phyloP scores from a whole-genome alignment of 192 early-diverging fungal species.

The Cladochytrium replicatum region DNA sequence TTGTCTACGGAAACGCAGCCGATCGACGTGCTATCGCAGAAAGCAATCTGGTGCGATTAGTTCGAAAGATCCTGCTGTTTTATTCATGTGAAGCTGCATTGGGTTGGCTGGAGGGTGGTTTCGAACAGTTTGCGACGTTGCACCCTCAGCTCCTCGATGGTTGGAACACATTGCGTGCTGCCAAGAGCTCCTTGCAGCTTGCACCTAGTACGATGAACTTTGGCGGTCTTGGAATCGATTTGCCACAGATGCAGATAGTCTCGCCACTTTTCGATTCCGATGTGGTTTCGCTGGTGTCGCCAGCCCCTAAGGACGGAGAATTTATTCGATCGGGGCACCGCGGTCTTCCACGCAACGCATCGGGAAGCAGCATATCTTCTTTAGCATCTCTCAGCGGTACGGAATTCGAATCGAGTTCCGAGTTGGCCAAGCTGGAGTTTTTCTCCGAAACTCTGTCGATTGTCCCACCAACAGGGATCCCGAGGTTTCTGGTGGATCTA shows the following conservation, averaged over 20 bases:
- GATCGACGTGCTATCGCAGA: slow-evolving; percentile 20
- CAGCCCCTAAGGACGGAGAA: background rate
- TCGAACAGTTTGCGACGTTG: slow-evolving; percentile 2
- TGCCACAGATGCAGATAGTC: background rate
- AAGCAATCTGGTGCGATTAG: too few relatives aligned
- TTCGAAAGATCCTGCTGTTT: too few relatives aligned
- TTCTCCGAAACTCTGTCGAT: background rate
- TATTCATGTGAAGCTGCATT: too few relatives aligned
- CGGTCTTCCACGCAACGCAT: background rate
- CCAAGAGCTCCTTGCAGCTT: background rate
- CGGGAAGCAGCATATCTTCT: background rate
- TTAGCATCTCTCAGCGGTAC: too few relatives aligned
- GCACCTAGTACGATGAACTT: background rate
- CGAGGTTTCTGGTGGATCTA: slow-evolving; percentile 15
- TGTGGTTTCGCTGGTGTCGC: background rate
- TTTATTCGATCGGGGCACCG: background rate
- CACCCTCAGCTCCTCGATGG: slow-evolving; percentile 12
- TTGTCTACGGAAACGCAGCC: slow-evolving; percentile 56
- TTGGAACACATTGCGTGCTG: slow-evolving; percentile 10
- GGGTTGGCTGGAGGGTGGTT: slow-evolving; percentile 17
- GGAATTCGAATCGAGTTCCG: background rate
- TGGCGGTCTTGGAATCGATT: slow-evolving; percentile 6
- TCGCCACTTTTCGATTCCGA: background rate
- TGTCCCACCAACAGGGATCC: slow-evolving; percentile 1
- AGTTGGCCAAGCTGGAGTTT: background rate